Evolutionary conservation across 176 grass and related monocot species (phyloP), one percentile per base, ranked within the genome.

Genomic region (Triticum urartu): DNA sequence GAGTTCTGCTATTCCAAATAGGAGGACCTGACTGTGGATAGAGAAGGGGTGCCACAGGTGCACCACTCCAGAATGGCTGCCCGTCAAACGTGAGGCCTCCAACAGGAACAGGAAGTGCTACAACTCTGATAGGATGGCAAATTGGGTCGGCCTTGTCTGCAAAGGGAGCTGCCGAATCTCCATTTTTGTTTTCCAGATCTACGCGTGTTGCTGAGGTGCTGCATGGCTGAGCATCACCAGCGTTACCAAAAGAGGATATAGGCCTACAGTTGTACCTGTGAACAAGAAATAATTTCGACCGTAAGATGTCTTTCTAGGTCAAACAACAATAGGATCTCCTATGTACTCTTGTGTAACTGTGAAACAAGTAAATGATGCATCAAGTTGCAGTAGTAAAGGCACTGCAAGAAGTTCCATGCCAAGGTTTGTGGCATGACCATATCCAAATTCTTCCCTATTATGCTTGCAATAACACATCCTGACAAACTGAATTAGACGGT

Each of bases 251-350:
- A 82, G 71, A 54, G 24, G 61, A 82, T 25, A 61, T 13, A 54
- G 34, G 87, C 87, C 84, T 95, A 62, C 70, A 85, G 78, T 88
- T 95, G 80, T 98, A 98, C 90, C 96, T 98, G 87, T 61, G 17
- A 15, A 78, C 15, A 8, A 68, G 76, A 77, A 63, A 71, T 82
- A 82, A 20, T 81, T 63, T 18, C 1, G 85, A 42, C 39, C 21
- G 22, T 91, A 28, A 90, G 74, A 87, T 15, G 5, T 43, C 48
- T 52, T 81, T 82, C 21, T 35, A 54, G 64, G 11, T 69, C 15
- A 11, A 11, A 69, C 0, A 52, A n/a, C 6, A 32, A 9, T 68
- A 68, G 83, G 64, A 72, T 25, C n/a, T 70, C 71, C 50, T 74
- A 66, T 76, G 34, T 80, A 89, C 14, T 60, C 72, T 40, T 52